These are phyloP conservation scores for Podaxis sp. DNA, from an alignment of 768 basidiomycete genomes.

Conservation along the genomic window DNA sequence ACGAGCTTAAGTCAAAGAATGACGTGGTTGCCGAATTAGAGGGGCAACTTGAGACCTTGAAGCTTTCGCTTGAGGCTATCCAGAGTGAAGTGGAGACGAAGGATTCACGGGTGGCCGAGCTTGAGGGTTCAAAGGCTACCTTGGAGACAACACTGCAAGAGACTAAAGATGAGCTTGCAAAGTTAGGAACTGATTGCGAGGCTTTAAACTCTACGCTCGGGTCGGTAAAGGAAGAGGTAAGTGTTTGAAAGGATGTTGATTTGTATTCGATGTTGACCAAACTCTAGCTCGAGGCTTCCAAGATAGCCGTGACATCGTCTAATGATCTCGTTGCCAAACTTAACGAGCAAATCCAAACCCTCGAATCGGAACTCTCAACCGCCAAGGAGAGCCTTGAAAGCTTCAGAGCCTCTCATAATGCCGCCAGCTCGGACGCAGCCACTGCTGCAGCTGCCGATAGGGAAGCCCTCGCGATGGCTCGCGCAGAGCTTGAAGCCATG, in stretches of 20 bases:
- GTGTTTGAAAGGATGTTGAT: slow-evolving; percentile 16
- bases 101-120: slow-evolving; percentile 36
- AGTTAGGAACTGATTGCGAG: slow-evolving; percentile 30
- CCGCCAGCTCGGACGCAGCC: slow-evolving; percentile 39
- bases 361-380: slow-evolving; percentile 49
- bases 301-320: slow-evolving; percentile 38
- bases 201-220: slow-evolving; percentile 35
- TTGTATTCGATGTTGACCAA: slow-evolving; percentile 4
- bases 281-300: slow-evolving; percentile 51
- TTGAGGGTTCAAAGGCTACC: slow-evolving; percentile 47
- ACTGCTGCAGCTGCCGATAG: slow-evolving; percentile 59
- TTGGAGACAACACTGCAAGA: slow-evolving; percentile 49
- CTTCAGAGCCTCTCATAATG: slow-evolving; percentile 44
- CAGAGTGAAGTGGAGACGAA: slow-evolving; percentile 50
- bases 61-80: slow-evolving; percentile 46
- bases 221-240: slow-evolving; percentile 50
- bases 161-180: slow-evolving; percentile 38
- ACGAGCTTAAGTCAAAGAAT: slow-evolving; percentile 52
- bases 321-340: slow-evolving; percentile 45
- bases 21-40: slow-evolving; percentile 52
- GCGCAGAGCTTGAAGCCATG: slow-evolving; percentile 57
- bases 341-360: slow-evolving; percentile 44
- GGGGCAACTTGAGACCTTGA: slow-evolving; percentile 45
- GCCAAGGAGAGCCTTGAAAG: slow-evolving; percentile 53
- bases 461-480: slow-evolving; percentile 62